These are phyloP conservation scores for Corymbia calophylla DNA, from an alignment of 441 rosid species.

Conservation along the genomic window DNA sequence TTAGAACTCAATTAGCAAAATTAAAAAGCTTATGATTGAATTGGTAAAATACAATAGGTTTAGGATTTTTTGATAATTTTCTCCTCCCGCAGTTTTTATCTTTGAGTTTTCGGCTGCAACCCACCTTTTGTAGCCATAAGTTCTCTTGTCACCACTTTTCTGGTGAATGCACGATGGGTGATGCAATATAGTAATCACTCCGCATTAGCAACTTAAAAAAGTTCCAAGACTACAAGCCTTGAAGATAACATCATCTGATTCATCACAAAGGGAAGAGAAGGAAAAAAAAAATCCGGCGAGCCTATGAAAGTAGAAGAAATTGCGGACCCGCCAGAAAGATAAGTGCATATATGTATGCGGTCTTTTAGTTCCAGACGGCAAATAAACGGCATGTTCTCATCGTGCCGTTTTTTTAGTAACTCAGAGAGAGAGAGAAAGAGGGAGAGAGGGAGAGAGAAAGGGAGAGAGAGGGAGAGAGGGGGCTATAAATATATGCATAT, in stretches of 20 bases:
- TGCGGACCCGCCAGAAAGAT: not conserved
- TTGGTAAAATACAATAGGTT: accelerated
- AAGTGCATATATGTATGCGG: not conserved
- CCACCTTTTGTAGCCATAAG: not conserved
- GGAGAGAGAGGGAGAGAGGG: not conserved
- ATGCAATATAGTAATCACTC: not conserved
- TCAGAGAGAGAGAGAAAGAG: not conserved
- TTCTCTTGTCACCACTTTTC: not conserved
- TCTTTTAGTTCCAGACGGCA: not conserved
- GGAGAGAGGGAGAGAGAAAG: not conserved
- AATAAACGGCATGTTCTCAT: not conserved
- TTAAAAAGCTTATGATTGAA: accelerated
- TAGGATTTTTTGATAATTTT: not conserved
- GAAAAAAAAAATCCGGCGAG: not conserved
- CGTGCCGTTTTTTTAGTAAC: not conserved
- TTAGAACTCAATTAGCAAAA: accelerated
- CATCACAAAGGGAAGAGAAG: not conserved
- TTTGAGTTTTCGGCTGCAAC: not conserved
- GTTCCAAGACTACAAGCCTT: not conserved
- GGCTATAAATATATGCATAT: not conserved
- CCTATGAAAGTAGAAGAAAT: not conserved
- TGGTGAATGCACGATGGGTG: not conserved
- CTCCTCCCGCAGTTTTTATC: not conserved
- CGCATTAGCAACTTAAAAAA: not conserved
- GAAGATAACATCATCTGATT: not conserved